These are phyloP conservation scores for Microsporum audouinii DNA, from an alignment of 2,329 filamentous ascomycete species.

Conservation along the genomic window DNA sequence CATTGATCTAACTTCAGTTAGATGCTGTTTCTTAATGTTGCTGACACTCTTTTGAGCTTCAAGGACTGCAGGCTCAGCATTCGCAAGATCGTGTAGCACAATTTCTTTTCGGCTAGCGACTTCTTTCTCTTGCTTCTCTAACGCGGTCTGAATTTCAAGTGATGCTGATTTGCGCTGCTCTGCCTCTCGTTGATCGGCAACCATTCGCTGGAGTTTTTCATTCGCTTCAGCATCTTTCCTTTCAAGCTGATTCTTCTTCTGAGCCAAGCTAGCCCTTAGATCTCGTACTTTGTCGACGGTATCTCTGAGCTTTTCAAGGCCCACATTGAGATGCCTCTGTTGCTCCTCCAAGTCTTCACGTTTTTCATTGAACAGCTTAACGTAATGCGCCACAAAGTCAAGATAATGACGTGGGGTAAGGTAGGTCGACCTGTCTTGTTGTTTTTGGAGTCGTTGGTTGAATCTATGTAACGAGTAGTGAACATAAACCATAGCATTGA, in stretches of 20 bases:
- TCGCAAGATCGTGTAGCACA: conserved; percentile 75
- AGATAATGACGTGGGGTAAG: conserved; percentile 94
- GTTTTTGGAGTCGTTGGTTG: conserved; percentile 76
- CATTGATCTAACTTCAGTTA: conserved; percentile 97
- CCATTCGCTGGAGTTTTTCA: conserved; percentile 93
- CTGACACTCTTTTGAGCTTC: conserved; percentile 93
- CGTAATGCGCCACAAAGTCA: conserved; percentile 95
- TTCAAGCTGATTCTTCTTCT: conserved; percentile 89
- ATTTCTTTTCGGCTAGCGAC: conserved; percentile 73
- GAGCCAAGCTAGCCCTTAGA: conserved; percentile 74
- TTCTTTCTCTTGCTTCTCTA: conserved; percentile 82
- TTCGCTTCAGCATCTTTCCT: conserved; percentile 92
- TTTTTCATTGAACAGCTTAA: conserved; percentile 95
- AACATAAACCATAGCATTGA: conserved; percentile 98
- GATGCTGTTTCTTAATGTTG: conserved; percentile 94
- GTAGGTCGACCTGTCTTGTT: conserved; percentile 86
- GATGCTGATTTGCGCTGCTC: conserved; percentile 83
- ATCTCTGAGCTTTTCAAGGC: conserved; percentile 91
- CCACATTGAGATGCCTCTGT: conserved; percentile 94
- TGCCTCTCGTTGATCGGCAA: conserved; percentile 87
- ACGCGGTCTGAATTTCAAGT: conserved; percentile 71
- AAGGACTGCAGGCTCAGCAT: conserved; percentile 81
- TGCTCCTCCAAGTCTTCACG: conserved; percentile 97
- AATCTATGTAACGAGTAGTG: conserved; percentile 88
- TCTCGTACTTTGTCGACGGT: conserved; percentile 96